Percentiles rank a stretch among this genome's conserved stretches.
phyloP scores from a whole-genome alignment of 2,329 filamentous ascomycete genomes.

The Verticillium longisporum region DNA sequence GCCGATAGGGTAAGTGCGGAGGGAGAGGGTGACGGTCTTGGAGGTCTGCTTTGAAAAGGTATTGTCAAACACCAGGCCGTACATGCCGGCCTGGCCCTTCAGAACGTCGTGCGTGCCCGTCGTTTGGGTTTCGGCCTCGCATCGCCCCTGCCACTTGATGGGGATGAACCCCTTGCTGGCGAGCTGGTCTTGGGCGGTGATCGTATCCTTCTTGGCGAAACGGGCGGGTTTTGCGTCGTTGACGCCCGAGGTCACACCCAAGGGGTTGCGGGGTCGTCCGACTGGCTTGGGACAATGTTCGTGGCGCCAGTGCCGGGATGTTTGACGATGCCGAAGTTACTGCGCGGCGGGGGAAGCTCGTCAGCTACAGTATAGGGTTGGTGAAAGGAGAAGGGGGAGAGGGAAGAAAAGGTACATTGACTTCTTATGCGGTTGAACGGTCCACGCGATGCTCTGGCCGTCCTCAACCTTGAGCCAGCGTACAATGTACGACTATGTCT shows the following conservation, averaged over 20 bases:
- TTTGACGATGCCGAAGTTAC: conserved; percentile 96
- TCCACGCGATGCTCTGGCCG: conserved; percentile 93
- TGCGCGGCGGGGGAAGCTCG: conserved; percentile 19
- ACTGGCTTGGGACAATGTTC: conserved; percentile 33
- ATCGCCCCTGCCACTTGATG: conserved; percentile 86
- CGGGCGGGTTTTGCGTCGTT: conserved; percentile 39
- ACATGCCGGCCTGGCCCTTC: conserved; percentile 76
- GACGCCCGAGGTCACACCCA: conserved; percentile 36
- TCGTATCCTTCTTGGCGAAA: conserved; percentile 49
- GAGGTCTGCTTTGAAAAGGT: conserved; percentile 94
- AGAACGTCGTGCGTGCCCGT: conserved; percentile 82
- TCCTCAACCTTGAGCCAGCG: conserved; percentile 92
- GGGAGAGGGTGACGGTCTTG: conserved; percentile 90
- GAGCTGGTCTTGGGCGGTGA: conserved; percentile 56
- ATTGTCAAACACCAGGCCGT: conserved; percentile 95
- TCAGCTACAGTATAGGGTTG: conserved; percentile 6
- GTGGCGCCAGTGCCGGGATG: conserved; percentile 71
- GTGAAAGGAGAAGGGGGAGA: neutral
- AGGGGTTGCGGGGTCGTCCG: conserved; percentile 35
- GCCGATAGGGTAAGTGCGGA: conserved; percentile 87
- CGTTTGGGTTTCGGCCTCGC: conserved; percentile 90
- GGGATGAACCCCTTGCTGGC: conserved; percentile 61
- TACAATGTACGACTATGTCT: conserved; percentile 82
- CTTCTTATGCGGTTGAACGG: conserved; percentile 94
- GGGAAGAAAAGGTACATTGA: conserved; percentile 58